Evolutionary conservation across 441 rosid species (phyloP).

Genomic region (Brassica balearica): DNA sequence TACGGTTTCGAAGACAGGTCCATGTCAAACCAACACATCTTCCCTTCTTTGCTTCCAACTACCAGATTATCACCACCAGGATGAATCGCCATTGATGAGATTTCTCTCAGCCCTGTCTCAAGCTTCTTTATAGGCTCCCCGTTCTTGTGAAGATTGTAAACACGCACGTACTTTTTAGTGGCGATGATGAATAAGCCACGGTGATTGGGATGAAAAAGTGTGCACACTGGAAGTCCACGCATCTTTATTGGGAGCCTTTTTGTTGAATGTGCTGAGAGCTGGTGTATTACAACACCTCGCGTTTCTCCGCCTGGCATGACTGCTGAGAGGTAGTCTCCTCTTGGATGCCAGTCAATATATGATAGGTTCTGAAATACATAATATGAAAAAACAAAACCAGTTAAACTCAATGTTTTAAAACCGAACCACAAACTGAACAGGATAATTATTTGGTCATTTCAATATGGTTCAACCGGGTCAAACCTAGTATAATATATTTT

Average conservation of each 20-base stretch:
- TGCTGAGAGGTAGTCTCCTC: constrained; percentile 87
- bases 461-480: no score
- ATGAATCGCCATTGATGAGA: constrained; percentile 69
- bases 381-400: neutral
- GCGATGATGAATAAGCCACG: constrained; percentile 71
- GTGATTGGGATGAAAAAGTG: constrained; percentile 77
- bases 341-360: constrained; percentile 88
- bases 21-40: constrained; percentile 94
- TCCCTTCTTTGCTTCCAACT: constrained; percentile 95
- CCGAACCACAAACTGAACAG: no score
- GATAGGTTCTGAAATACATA: constrained; percentile 60
- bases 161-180: constrained; percentile 83
- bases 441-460: no score
- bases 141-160: constrained; percentile 65
- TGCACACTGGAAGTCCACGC: constrained; percentile 80
- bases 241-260: constrained; percentile 73
- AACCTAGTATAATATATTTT: no score
- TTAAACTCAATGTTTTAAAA: no score
- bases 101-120: constrained; percentile 68
- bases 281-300: constrained; percentile 72
- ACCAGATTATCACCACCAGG: constrained; percentile 92
- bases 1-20: constrained; percentile 90
- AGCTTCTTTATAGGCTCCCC: constrained; percentile 71
- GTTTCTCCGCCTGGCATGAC: constrained; percentile 91
- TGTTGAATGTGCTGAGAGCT: constrained; percentile 61